phyloP scores from a whole-genome alignment of 192 early-diverging fungal genomes.

The Chytriomyces sp. region DNA sequence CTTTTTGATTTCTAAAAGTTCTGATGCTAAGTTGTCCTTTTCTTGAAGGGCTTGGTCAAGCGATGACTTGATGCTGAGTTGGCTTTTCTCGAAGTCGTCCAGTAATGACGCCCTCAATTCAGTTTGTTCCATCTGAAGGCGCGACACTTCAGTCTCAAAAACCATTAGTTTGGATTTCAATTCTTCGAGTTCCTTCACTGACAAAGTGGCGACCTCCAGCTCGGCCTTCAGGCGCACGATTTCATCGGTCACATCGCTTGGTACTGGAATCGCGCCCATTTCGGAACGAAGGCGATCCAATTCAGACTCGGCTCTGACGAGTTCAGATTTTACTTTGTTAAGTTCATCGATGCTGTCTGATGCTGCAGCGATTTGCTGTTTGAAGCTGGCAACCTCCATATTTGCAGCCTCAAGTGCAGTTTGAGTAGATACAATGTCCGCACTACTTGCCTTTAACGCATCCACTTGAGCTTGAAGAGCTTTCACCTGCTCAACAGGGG shows the following conservation, averaged over 20 bases:
- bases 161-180: too few relatives aligned
- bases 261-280: neutral
- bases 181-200: neutral
- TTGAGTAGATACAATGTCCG: neutral
- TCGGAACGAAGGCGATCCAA: neutral
- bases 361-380: neutral
- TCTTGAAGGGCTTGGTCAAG: slow-evolving; percentile 3
- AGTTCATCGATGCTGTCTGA: too few relatives aligned
- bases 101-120: neutral
- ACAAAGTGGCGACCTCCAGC: neutral
- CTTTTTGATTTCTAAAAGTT: neutral
- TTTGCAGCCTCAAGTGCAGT: neutral
- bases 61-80: neutral
- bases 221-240: neutral
- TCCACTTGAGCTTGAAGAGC: neutral
- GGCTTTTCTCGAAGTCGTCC: neutral
- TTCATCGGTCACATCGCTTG: neutral
- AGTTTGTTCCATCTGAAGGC: neutral
- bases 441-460: neutral
- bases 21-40: neutral
- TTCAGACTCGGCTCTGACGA: neutral
- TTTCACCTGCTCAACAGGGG: neutral
- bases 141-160: neutral
- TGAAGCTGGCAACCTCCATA: neutral
- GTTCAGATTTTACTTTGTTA: neutral